Conservation (phyloP, 2,329 filamentous ascomycete genomes). For the Hypomyces rosellus region DNA sequence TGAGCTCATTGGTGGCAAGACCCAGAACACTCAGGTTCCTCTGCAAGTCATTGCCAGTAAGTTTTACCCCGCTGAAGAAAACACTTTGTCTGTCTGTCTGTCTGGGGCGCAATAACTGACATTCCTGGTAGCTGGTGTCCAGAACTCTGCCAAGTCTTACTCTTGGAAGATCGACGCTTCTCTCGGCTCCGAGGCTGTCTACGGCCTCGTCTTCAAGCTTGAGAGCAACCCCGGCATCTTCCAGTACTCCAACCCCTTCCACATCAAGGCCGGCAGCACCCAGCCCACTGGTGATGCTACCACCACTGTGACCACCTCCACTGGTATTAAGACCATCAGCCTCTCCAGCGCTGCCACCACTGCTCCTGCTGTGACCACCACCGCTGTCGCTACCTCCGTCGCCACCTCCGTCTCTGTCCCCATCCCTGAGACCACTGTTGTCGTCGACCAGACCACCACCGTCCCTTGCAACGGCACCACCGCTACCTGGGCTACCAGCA, state of each 20-base stretch:
- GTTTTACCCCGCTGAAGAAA: constrained; percentile 25
- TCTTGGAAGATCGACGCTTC: constrained; percentile 43
- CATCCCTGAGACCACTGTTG: constrained; percentile 15
- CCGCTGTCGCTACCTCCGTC: constrained; percentile 20
- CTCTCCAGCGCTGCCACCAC: constrained; percentile 19
- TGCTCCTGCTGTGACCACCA: constrained; percentile 16
- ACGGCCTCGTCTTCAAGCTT: constrained; percentile 51
- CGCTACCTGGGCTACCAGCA: constrained; percentile 16
- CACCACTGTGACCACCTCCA: constrained; percentile 23
- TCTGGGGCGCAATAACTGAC: constrained; percentile 1
- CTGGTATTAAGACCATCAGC: constrained; percentile 26
- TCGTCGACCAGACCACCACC: constrained; percentile 17
- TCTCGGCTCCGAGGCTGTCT: constrained; percentile 41
- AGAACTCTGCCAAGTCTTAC: constrained; percentile 40
- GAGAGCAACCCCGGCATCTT: constrained; percentile 42
- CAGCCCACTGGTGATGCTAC: constrained; percentile 15
- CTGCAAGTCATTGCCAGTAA: constrained; percentile 44
- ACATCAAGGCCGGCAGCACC: constrained; percentile 33
- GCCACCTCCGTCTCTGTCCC: constrained; percentile 11
- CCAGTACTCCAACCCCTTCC: constrained; percentile 60
- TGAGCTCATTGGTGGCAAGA: constrained; percentile 47
- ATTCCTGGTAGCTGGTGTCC: constrained; percentile 36
- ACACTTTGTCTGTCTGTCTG: too few species aligned
- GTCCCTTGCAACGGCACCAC: constrained; percentile 22
- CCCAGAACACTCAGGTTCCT: constrained; percentile 35